Evolutionary conservation across 1,139 yeast species (phyloP), one percentile per base, ranked within the genome.

Genomic region (Trichomonascaceae sp.): DNA sequence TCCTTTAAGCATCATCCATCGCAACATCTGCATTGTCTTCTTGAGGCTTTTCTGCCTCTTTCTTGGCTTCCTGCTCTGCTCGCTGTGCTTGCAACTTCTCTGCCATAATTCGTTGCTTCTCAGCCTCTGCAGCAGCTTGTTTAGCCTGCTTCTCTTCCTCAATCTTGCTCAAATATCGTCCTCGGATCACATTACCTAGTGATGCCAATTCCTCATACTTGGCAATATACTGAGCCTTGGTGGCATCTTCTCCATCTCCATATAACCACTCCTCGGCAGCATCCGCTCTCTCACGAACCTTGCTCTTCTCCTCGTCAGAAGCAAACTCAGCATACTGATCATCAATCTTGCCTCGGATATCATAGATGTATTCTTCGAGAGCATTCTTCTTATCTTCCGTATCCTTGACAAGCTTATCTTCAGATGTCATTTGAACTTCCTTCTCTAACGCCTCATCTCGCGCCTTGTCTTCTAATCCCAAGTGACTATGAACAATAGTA

Each of bases 371-470:
- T 79, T 93, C 99, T 80, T 93, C 99, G 61, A 95, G 82, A 63
- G 96, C 95, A 73, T 93, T 93, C 87, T 93, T 93, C 76, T 91
- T 89, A 78, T 93, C 98, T 79, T 93, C 99, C 63, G 99, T 95
- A 78, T 93, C 98, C 64, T 96, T 96, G 63, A 93, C 97, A 66
- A 93, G 84, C 79, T 90, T 93, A 77, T 95, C 99, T 70, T 85
- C 91, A 71, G 89, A 82, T 61, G 82, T 80, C 84, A 93, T 76
- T 70, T 87, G 80, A 69, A 83, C 82, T 79, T 93, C 99, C 73
- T 78, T 77, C 79, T 93, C 98, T 61, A 87, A 78, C 65, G 78
- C 80, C 55, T 74, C 74, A 66, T 83, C 78, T 73, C 89, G 80
- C 59, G 71, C 72, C 50, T 73, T 71, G 55, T 78, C 82, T 58